Evolutionary conservation across 2,329 filamentous ascomycete genomes (phyloP).

Genomic region (Nemania abortiva): DNA sequence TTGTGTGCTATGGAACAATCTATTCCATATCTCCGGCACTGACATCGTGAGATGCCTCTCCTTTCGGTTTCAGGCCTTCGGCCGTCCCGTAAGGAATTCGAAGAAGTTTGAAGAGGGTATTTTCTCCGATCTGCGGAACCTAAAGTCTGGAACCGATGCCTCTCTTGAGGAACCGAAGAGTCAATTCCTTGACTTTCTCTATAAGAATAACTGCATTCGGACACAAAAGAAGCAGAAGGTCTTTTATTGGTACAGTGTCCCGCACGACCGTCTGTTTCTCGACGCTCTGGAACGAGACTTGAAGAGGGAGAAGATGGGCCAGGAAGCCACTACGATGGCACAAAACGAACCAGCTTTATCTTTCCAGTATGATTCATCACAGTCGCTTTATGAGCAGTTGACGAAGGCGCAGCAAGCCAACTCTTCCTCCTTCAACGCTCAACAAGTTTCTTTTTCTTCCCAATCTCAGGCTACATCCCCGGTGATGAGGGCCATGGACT

Average conservation of each 20-base stretch:
- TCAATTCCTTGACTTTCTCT: constrained; percentile 96
- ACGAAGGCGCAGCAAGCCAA: constrained; percentile 99
- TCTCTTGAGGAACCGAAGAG: constrained; percentile 99
- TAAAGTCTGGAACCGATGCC: constrained; percentile 98
- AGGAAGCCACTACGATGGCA: constrained; percentile 94
- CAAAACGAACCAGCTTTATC: constrained; percentile 97
- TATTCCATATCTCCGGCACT: constrained; percentile 98
- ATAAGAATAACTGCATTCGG: constrained; percentile 99
- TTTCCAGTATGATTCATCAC: constrained; percentile 98
- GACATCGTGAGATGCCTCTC: constrained; percentile 98
- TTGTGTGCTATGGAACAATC: constrained; percentile 98
- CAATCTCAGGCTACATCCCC: constrained; percentile 89
- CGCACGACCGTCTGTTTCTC: constrained; percentile 95
- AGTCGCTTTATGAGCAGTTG: constrained; percentile 98
- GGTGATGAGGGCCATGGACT: constrained; percentile 89
- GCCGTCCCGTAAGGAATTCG: constrained; percentile 97
- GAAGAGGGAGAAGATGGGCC: constrained; percentile 99
- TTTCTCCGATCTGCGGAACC: constrained; percentile 97
- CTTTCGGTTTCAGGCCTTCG: constrained; percentile 98
- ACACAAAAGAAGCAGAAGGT: constrained; percentile 99
- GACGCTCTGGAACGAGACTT: constrained; percentile 96
- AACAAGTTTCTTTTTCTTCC: constrained; percentile 73
- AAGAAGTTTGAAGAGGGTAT: constrained; percentile 99
- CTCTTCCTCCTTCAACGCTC: constrained; percentile 93
- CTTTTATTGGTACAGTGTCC: constrained; percentile 99